A percentile compares a stretch with the other conserved stretches of the same genome.
phyloP scores from a whole-genome alignment of 1,139 yeast species.

The Candida sp. region DNA sequence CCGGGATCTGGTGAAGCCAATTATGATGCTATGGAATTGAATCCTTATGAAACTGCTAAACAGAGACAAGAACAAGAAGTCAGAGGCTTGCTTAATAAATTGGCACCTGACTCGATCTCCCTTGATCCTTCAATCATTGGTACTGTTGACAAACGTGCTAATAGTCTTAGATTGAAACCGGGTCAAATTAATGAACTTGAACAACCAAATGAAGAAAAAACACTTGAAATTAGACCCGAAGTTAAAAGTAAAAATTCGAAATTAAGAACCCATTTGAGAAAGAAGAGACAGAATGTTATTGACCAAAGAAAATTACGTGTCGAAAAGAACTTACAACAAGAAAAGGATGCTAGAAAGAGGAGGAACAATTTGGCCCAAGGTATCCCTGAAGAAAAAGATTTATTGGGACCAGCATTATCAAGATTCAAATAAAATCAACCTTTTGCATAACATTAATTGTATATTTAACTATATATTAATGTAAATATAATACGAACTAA shows the following conservation, averaged over 20 bases:
- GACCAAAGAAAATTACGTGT: conserved; percentile 84
- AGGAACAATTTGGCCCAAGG: conserved; percentile 48
- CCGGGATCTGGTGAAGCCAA: conserved; percentile 99
- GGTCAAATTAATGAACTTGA: conserved; percentile 49
- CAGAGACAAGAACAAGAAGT: conserved; percentile 96
- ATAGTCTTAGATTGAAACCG: conserved; percentile 59
- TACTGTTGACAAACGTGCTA: conserved; percentile 70
- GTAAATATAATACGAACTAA: neutral
- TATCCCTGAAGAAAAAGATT: conserved; percentile 48
- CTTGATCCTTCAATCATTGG: conserved; percentile 91
- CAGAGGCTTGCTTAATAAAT: conserved; percentile 77
- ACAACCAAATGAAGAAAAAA: conserved; percentile 32
- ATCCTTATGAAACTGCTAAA: conserved; percentile 88
- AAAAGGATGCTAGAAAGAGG: conserved; percentile 69
- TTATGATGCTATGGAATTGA: conserved; percentile 88
- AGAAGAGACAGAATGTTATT: conserved; percentile 80
- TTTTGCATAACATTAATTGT: conserved; percentile 4
- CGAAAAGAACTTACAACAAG: conserved; percentile 73
- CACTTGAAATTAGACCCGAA: conserved; percentile 52
- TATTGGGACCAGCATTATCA: conserved; percentile 53
- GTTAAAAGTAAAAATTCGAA: conserved; percentile 82
- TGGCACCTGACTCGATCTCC: conserved; percentile 89
- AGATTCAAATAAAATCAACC: conserved; percentile 40
- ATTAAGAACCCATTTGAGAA: conserved; percentile 75
- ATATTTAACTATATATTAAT: conserved; percentile 4